Base-by-base conservation (phyloP, 208 protist species). In the Leishmania amazonensis region DNA sequence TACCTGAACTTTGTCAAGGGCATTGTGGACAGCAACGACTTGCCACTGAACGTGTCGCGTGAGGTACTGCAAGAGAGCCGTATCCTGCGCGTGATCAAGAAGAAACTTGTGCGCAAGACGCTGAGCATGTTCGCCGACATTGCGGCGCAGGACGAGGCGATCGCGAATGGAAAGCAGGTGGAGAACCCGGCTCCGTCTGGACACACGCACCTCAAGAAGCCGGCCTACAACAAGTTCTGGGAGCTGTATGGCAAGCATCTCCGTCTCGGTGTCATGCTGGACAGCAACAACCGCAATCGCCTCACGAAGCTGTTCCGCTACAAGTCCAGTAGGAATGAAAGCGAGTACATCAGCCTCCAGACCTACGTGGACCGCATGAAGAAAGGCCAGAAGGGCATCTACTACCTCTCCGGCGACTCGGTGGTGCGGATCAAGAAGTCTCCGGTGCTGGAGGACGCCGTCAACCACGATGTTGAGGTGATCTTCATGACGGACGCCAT, bases 21-120 rank as follows among this genome's bases (percentile, higher is more conserved):
- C 84, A 93, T 99, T 42, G 99, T 99, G 13, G 99, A 99, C 90
- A 99, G 97, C 82, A 98, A 99, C 62, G 99, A 99, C 86, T 89
- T 99, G n/a, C 99, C 99, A 49, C 94, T 99, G 38, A 99, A 99
- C 90, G 98, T 99, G 11, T 99, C 98, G 15, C 97, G 99, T 74
- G 99, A 99, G 92, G 98, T 98, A 65, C 93, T 99, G 35, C 99
- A 99, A 93, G 94, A 99, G 84, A 98, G 92, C 87, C 97, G 96
- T 54, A 96, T 99, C 58, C 87, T 99, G 57, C 87, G 87, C 53
- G 83, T 99, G 31, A 99, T 99, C 84, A 97, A 98, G 85, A 99
- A 99, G 92, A 99, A 99, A 81, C 80, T 99, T 1, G 95, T 99
- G 49, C 91, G 94, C 51, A 98, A 98, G 90, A 91, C 90, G 21